phyloP scores from a whole-genome alignment of 768 basidiomycete genomes.

The Postia placenta region DNA sequence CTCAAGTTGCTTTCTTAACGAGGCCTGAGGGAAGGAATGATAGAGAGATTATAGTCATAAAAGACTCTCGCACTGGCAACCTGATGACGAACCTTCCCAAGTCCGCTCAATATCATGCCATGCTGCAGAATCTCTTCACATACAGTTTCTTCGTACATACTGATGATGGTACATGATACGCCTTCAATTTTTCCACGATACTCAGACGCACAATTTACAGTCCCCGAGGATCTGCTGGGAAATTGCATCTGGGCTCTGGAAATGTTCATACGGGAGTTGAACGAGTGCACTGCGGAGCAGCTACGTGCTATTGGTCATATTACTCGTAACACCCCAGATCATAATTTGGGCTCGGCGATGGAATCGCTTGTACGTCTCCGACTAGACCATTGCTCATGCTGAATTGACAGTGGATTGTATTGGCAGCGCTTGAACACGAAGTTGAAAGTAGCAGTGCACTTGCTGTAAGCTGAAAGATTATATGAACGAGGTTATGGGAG shows the following conservation, averaged over 20 bases:
- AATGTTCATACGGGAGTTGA: not conserved
- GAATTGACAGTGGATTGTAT: not conserved
- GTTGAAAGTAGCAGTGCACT: not conserved
- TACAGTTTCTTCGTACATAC: not conserved
- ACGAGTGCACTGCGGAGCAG: not conserved
- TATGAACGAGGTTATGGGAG: too few species aligned
- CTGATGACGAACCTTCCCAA: not conserved
- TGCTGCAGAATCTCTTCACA: not conserved
- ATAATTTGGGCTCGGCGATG: not conserved
- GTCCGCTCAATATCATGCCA: not conserved
- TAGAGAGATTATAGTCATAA: slow-evolving; percentile 1
- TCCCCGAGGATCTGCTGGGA: slow-evolving; percentile 2
- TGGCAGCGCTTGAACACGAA: not conserved
- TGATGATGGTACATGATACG: not conserved
- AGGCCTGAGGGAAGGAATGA: too few species aligned
- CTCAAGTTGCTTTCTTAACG: too few species aligned
- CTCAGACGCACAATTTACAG: not conserved
- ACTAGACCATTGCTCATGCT: too few species aligned
- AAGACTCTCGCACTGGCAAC: not conserved
- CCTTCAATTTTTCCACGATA: not conserved
- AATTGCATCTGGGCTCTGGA: not conserved
- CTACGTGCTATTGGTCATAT: slow-evolving; percentile 6
- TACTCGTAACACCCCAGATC: not conserved
- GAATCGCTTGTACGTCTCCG: not conserved
- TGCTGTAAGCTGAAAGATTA: slow-evolving; percentile 1